Base-by-base conservation (phyloP, 345 rosid genomes). In the Eucalyptus cloeziana region DNA sequence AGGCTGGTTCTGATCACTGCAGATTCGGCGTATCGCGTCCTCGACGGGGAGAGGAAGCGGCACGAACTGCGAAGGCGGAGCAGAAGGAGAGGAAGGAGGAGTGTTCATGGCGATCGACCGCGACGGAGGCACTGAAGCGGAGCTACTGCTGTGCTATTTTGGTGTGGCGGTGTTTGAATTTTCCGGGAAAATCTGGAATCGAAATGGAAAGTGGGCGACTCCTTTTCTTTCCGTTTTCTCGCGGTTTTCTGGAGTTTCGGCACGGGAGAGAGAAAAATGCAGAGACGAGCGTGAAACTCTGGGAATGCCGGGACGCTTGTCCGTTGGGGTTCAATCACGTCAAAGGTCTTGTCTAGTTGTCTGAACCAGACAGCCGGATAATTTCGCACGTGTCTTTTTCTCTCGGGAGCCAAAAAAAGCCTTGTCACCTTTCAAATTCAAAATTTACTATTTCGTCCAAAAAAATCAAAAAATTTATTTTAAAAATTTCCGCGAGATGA, bases 11-110 rank as follows among this genome's bases (percentile, higher is more conserved):
- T 93, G 94, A 79, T 92, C 91, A 2, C 0, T 25, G 71, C 94
- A 94, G 13, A 96, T 94, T 83, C 27, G 86, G 7, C 19, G 49
- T 7, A 96, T 91, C 47, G 87, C 27, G 4, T 69, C 87, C 89
- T 95, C 96, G 30, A 94, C 92, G 2, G 91, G 31, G 33, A 5
- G 83, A 52, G 95, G 92, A 19, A 94, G 92, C 33, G 92, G 67
- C 45, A 89, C 76, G 21, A 56, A 13, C 67, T 8, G 47, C 21
- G 76, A 56, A 51, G 56, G 56, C 54, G 54, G 10, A 81, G 86
- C 30, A 7, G 49, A 47, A 85, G 33, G 86, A 44, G 27, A 50
- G 54, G 86, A 19, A 14, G 54, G 31, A 85, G 86, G 86, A 49
- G 52, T 52, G 86, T 25, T 45, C 86, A 85, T 85, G 56, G 56